A percentile compares a stretch with the other conserved stretches of the same genome.
Conservation (phyloP, 495 filamentous ascomycete genomes). For the Neurospora sp. region DNA sequence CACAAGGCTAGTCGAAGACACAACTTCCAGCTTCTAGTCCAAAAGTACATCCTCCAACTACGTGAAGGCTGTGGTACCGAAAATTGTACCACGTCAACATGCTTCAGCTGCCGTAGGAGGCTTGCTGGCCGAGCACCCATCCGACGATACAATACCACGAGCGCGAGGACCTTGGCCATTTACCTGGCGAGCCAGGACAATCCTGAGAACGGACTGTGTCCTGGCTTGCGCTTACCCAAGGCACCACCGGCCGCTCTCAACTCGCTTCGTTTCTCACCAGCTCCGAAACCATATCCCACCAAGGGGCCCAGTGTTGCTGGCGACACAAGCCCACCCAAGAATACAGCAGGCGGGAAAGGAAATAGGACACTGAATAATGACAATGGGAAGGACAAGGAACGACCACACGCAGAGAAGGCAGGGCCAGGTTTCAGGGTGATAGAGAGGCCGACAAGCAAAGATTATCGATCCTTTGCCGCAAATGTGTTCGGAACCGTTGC, state of each 20-base stretch:
- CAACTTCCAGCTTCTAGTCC: constrained; percentile 43
- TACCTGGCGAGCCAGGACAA: constrained; percentile 73
- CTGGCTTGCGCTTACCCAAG: constrained; percentile 31
- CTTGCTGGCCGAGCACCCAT: constrained; percentile 54
- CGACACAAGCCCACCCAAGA: constrained; percentile 3
- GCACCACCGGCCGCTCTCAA: constrained; percentile 28
- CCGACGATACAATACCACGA: constrained; percentile 58
- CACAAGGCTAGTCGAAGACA: constrained; percentile 42
- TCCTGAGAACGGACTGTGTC: constrained; percentile 64
- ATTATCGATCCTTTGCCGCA: constrained; percentile 77
- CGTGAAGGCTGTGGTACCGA: constrained; percentile 65
- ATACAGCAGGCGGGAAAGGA: background rate
- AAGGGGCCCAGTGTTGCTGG: background rate
- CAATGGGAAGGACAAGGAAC: background rate
- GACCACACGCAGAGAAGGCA: constrained; percentile 4
- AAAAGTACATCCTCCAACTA: constrained; percentile 70
- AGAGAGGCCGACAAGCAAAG: constrained; percentile 50
- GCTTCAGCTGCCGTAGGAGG: constrained; percentile 65
- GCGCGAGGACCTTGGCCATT: constrained; percentile 67
- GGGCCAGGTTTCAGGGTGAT: constrained; percentile 16
- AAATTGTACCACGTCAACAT: constrained; percentile 66
- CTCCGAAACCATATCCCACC: constrained; percentile 10
- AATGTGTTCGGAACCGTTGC: constrained; percentile 70
- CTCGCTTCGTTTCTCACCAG: constrained; percentile 27
- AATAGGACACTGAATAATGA: background rate